Evolutionary conservation across 495 filamentous ascomycete species (phyloP).

Genomic region (Penicillium herquei): DNA sequence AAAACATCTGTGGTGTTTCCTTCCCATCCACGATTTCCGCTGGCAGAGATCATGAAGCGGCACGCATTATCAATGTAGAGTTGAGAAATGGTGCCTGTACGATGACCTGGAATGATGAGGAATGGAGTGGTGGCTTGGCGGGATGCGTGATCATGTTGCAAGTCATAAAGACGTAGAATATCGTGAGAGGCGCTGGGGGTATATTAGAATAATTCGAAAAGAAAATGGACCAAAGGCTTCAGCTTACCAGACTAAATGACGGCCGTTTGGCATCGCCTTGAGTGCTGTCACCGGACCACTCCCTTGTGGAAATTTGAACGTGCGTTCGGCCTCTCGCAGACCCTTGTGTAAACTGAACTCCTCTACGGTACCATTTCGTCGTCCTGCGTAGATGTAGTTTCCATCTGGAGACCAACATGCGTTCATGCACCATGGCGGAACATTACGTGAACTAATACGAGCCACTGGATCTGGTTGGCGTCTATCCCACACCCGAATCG

Average conservation of each 20-base stretch:
- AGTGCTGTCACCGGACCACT: constrained; percentile 87
- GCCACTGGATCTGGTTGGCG: constrained; percentile 75
- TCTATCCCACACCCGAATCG: constrained; percentile 88
- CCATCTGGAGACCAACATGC: constrained; percentile 97
- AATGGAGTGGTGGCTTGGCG: constrained; percentile 86
- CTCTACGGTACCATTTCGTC: constrained; percentile 91
- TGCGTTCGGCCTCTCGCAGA: constrained; percentile 67
- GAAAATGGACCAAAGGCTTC: not conserved
- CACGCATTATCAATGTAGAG: constrained; percentile 86
- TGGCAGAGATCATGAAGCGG: constrained; percentile 84
- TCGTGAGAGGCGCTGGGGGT: constrained; percentile 76
- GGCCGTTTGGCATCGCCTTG: constrained; percentile 86
- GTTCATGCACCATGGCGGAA: constrained; percentile 96
- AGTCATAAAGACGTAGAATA: constrained; percentile 88
- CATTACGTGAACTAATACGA: constrained; percentile 67
- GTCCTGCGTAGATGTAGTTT: constrained; percentile 90
- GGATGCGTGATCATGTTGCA: constrained; percentile 62
- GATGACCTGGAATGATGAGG: constrained; percentile 89
- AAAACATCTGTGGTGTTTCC: constrained; percentile 88
- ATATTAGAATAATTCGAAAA: constrained; percentile 8
- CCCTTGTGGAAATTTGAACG: constrained; percentile 85
- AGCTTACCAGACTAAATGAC: constrained; percentile 80
- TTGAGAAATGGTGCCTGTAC: constrained; percentile 82
- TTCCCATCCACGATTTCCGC: constrained; percentile 94
- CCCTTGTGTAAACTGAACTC: constrained; percentile 90